Evolutionary conservation across 148 eudicot species (phyloP).

Genomic region (Amaranthus palmeri): DNA sequence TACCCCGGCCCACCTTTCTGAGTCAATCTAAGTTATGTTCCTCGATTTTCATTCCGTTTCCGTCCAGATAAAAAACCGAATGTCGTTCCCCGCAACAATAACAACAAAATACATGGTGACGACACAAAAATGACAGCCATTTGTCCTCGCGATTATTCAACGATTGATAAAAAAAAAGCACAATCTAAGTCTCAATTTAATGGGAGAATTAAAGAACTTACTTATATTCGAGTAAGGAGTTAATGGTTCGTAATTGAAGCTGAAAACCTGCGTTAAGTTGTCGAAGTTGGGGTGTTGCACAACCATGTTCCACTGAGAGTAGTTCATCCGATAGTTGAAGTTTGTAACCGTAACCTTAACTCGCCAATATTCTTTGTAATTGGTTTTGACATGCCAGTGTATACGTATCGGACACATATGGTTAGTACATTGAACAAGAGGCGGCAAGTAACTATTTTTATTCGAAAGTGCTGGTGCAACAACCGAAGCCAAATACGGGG

Average conservation of each 20-base stretch:
- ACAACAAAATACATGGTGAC: neutral
- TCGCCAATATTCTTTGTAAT: constrained; percentile 49
- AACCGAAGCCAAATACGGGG: constrained; percentile 40
- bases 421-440: constrained; percentile 46
- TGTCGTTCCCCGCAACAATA: neutral
- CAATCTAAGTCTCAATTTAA: neutral
- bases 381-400: constrained; percentile 51
- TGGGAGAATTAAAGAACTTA: constrained; percentile 24
- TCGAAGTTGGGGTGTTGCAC: constrained; percentile 54
- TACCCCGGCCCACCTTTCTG: too few relatives aligned
- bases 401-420: constrained; percentile 60
- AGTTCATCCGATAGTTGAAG: constrained; percentile 53
- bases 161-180: neutral
- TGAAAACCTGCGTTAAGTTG: constrained; percentile 40
- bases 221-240: constrained; percentile 37
- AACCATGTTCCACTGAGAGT: constrained; percentile 50
- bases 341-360: constrained; percentile 48
- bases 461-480: constrained; percentile 26
- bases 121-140: neutral
- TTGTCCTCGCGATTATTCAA: neutral
- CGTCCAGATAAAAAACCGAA: too few relatives aligned
- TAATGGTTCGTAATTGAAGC: constrained; percentile 43
- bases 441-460: constrained; percentile 25
- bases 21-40: too few relatives aligned
- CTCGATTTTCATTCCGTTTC: too few relatives aligned